phyloP scores from a whole-genome alignment of 805 yeast species.

The Candida tibetensis region DNA sequence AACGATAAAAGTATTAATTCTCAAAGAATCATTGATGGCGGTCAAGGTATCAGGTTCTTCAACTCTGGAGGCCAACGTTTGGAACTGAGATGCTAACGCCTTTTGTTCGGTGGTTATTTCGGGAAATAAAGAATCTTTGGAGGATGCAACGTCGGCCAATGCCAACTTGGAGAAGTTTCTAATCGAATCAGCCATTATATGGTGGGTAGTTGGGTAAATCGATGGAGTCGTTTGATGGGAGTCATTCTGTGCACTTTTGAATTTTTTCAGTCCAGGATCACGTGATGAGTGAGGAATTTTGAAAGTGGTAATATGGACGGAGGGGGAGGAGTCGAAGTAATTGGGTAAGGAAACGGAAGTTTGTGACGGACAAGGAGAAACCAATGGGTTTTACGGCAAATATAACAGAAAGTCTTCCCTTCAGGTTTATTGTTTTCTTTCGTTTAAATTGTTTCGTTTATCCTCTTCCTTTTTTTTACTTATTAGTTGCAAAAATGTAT shows the following conservation, averaged over 20 bases:
- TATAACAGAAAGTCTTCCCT: too few relatives aligned
- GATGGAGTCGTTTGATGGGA: background rate
- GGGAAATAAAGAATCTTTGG: conserved; percentile 23
- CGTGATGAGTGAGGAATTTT: conserved; percentile 4
- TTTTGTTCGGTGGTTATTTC: conserved; percentile 46
- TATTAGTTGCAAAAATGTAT: too few relatives aligned
- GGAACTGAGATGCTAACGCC: conserved; percentile 79
- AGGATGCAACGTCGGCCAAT: conserved; percentile 23
- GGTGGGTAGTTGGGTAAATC: background rate
- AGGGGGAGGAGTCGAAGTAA: too few relatives aligned
- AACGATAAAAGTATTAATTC: conserved; percentile 65
- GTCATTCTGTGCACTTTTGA: conserved; percentile 6
- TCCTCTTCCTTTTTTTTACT: too few relatives aligned
- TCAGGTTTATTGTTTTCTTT: too few relatives aligned
- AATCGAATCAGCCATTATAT: conserved; percentile 30
- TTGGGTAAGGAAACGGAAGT: too few relatives aligned
- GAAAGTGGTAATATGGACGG: background rate
- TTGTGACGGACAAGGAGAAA: too few relatives aligned
- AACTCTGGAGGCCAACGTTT: conserved; percentile 63
- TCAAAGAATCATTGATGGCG: conserved; percentile 65
- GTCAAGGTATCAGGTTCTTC: conserved; percentile 41
- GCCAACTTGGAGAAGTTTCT: conserved; percentile 29
- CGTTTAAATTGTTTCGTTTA: too few relatives aligned
- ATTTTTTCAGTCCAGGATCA: conserved; percentile 3
- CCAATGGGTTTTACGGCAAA: too few relatives aligned